A percentile compares a stretch with the other conserved stretches of the same genome.
Conservation (phyloP, 495 filamentous ascomycete genomes). For the Podospora didyma region DNA sequence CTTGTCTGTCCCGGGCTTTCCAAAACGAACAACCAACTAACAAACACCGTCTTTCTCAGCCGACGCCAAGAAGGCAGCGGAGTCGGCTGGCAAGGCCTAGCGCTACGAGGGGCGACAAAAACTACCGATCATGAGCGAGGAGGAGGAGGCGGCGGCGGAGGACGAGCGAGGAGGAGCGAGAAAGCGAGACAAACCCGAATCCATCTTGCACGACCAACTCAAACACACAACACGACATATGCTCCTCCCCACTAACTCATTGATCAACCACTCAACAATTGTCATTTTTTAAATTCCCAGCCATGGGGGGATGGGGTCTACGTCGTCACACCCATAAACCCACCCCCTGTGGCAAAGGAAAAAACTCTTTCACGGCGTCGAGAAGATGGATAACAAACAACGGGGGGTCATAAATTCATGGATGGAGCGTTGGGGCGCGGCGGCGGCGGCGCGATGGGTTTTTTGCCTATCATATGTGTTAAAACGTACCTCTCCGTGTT, state of each 20-base stretch:
- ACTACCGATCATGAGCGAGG: too few relatives aligned
- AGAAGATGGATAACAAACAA: background rate
- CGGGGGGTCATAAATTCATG: background rate
- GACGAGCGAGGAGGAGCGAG: background rate
- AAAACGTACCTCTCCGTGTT: too few relatives aligned
- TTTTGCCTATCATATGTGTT: too few relatives aligned
- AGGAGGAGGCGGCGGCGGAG: background rate
- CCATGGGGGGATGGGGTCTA: background rate
- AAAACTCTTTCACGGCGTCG: too few relatives aligned
- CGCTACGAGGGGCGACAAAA: background rate
- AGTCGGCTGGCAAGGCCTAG: conserved; percentile 13
- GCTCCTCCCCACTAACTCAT: too few relatives aligned
- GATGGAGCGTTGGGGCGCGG: too few relatives aligned
- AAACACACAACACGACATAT: too few relatives aligned
- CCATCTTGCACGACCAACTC: background rate
- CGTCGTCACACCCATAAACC: background rate
- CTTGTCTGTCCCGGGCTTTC: too few relatives aligned
- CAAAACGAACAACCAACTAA: too few relatives aligned
- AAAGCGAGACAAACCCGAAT: background rate
- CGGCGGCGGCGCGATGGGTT: too few relatives aligned
- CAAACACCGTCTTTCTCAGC: conserved; percentile 25
- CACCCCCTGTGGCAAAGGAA: too few relatives aligned
- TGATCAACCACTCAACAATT: too few relatives aligned
- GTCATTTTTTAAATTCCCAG: background rate
- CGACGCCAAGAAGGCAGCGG: conserved; percentile 46